Evolutionary conservation across 208 protist genomes (phyloP).

Genomic region (Lotmaria passim): DNA sequence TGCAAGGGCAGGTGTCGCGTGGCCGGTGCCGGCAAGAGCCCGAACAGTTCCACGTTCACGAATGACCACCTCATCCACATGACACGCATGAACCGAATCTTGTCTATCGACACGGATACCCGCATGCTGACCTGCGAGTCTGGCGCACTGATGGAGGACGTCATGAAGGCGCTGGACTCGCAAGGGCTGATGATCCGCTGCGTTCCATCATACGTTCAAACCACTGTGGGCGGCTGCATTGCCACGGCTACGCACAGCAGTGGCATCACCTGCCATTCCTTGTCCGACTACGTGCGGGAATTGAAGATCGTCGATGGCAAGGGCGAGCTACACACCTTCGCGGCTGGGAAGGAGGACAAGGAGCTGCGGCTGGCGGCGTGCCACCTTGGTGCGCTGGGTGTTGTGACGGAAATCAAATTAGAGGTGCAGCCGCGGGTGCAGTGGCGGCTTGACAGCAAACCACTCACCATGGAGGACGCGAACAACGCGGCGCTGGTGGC

Average conservation of each 20-base stretch:
- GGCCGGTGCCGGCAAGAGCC: constrained; percentile 63
- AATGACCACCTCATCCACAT: constrained; percentile 63
- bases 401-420: constrained; percentile 69
- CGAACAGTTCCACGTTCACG: constrained; percentile 66
- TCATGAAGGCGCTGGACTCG: constrained; percentile 52
- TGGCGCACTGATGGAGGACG: constrained; percentile 51
- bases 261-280: constrained; percentile 40
- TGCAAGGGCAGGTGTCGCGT: constrained; percentile 54
- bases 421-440: constrained; percentile 49
- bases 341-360: constrained; percentile 14
- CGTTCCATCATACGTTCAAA: constrained; percentile 71
- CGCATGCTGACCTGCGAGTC: constrained; percentile 56
- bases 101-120: constrained; percentile 43
- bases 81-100: constrained; percentile 50
- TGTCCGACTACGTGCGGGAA: constrained; percentile 60
- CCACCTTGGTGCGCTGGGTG: constrained; percentile 67
- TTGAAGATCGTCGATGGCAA: constrained; percentile 60
- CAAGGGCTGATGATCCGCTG: constrained; percentile 64
- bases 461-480: constrained; percentile 47
- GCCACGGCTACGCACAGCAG: constrained; percentile 75
- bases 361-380: constrained; percentile 59
- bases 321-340: constrained; percentile 34
- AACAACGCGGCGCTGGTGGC: constrained; percentile 38
- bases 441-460: constrained; percentile 55
- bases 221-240: constrained; percentile 66